Evolutionary conservation across 2,329 filamentous ascomycete genomes (phyloP).

Genomic region (Lojkania enalia): DNA sequence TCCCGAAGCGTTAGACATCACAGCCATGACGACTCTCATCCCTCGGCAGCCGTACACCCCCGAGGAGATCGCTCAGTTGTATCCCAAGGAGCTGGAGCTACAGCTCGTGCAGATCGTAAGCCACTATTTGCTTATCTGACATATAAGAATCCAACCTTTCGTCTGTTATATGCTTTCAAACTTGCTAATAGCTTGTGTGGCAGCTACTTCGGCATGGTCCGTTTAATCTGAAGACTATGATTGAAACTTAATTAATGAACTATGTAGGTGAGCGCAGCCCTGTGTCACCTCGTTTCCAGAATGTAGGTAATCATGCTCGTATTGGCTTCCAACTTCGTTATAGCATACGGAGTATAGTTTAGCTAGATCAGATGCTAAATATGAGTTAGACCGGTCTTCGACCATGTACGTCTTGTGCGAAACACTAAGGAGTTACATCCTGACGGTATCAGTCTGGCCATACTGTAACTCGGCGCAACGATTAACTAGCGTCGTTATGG

Average conservation of each 20-base stretch:
- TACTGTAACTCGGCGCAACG: slow-evolving; percentile 81
- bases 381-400: slow-evolving; percentile 33
- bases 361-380: slow-evolving; percentile 9
- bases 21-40: slow-evolving; percentile 80
- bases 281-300: slow-evolving; percentile 84
- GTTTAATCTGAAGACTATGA: slow-evolving; percentile 2
- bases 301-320: slow-evolving; percentile 55
- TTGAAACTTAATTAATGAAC: slow-evolving; percentile 6
- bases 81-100: slow-evolving; percentile 77
- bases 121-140: slow-evolving; percentile 7
- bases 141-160: background rate
- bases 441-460: slow-evolving; percentile 68
- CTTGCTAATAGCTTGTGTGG: background rate
- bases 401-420: slow-evolving; percentile 29
- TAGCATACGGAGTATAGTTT: too few species aligned
- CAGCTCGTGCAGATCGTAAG: slow-evolving; percentile 83
- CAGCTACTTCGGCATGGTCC: slow-evolving; percentile 47
- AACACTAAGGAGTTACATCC: slow-evolving; percentile 12
- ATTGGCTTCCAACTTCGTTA: background rate
- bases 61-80: slow-evolving; percentile 78
- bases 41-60: slow-evolving; percentile 77
- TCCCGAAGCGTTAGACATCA: too few species aligned
- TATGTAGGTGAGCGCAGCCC: slow-evolving; percentile 73
- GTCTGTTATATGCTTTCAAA: slow-evolving; percentile 1
- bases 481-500: slow-evolving; percentile 65